A percentile compares a stretch with the other conserved stretches of the same genome.
These are phyloP conservation scores for Chrysanthemum lavandulifolium DNA, from an alignment of 129 eudicot species.

Conservation along the genomic window DNA sequence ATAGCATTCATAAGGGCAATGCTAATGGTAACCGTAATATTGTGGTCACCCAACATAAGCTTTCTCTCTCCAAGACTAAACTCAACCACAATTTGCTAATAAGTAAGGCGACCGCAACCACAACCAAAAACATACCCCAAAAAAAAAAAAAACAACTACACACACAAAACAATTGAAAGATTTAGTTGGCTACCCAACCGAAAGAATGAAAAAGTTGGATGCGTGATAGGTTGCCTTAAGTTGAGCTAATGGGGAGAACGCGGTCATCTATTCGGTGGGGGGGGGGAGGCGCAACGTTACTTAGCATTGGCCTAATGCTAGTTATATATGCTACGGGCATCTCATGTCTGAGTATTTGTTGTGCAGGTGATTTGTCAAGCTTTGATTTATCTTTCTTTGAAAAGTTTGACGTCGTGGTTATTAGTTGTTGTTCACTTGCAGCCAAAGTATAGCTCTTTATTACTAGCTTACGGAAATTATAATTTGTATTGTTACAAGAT, in stretches of 20 bases:
- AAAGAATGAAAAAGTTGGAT: too few relatives aligned
- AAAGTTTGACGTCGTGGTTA: slow-evolving; percentile 82
- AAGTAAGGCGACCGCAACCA: too few relatives aligned
- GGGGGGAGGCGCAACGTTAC: too few relatives aligned
- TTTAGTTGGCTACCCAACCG: too few relatives aligned
- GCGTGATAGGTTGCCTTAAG: neutral
- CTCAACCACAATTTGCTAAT: too few relatives aligned
- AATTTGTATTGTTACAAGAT: neutral
- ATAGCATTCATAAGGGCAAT: too few relatives aligned
- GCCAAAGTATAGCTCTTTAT: slow-evolving; percentile 51
- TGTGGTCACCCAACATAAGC: neutral
- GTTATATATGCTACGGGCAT: neutral
- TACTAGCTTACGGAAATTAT: neutral
- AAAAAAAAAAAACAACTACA: too few relatives aligned
- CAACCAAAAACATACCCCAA: too few relatives aligned
- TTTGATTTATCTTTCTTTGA: slow-evolving; percentile 61
- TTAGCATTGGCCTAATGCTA: neutral
- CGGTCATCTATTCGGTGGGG: too few relatives aligned
- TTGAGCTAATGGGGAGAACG: too few relatives aligned
- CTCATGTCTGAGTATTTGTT: neutral
- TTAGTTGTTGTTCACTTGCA: slow-evolving; percentile 74
- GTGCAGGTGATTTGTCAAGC: slow-evolving; percentile 78
- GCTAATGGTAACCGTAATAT: neutral
- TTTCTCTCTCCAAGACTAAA: too few relatives aligned
- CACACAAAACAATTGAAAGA: too few relatives aligned